These are phyloP conservation scores for Backusella macrospora DNA, from an alignment of 192 early-diverging fungal genomes.

Conservation along the genomic window DNA sequence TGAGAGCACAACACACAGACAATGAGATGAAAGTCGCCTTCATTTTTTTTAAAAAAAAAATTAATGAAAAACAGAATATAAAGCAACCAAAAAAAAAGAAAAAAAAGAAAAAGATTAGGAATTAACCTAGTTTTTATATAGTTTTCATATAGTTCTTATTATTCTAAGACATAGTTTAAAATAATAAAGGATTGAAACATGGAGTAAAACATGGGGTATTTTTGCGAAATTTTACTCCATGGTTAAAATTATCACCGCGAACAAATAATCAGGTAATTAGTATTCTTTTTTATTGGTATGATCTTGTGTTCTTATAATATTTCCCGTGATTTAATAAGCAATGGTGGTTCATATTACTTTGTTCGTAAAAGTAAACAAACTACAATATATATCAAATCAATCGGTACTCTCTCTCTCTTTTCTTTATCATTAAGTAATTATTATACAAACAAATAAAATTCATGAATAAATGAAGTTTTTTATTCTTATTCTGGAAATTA, in stretches of 20 bases:
- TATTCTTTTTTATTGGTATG: neutral
- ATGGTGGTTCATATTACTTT: too few species aligned
- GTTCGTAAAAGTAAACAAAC: too few species aligned
- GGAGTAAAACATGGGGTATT: neutral
- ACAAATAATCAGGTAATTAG: neutral
- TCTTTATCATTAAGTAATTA: neutral
- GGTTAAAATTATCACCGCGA: neutral
- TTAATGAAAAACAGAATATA: neutral
- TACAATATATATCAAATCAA: too few species aligned
- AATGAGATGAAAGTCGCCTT: neutral
- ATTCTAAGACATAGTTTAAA: conserved; percentile 13
- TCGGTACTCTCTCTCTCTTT: too few species aligned
- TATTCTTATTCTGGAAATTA: too few species aligned
- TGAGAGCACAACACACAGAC: neutral
- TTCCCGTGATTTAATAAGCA: neutral
- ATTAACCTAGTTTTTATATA: neutral
- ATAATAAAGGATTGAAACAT: neutral
- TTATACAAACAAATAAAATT: too few species aligned
- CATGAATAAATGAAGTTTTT: too few species aligned
- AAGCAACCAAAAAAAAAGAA: neutral
- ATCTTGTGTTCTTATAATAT: neutral
- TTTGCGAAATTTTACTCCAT: neutral
- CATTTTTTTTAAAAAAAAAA: neutral
- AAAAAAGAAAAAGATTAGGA: neutral
- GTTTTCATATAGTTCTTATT: conserved; percentile 1